Percentiles rank a stretch among this genome's conserved stretches.
Evolutionary conservation across 1,139 yeast species (phyloP).

Genomic region (Kodamaea sp.): DNA sequence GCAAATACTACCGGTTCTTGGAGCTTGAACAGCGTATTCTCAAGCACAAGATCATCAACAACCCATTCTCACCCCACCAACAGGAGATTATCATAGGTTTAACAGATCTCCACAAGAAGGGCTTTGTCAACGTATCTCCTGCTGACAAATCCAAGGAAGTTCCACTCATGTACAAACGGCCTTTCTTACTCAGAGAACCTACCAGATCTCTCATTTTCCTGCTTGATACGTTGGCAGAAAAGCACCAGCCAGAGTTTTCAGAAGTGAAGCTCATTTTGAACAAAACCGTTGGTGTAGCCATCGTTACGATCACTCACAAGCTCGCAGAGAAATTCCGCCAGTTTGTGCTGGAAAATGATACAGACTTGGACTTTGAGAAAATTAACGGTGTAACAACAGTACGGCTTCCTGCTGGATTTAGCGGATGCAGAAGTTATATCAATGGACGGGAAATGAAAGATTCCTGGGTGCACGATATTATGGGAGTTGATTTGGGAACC

Average conservation of each 20-base stretch:
- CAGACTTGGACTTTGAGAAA: constrained; percentile 23
- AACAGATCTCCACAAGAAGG: constrained; percentile 47
- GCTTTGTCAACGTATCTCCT: constrained; percentile 33
- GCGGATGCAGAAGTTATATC: constrained; percentile 30
- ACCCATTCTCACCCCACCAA: constrained; percentile 45
- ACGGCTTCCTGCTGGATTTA: constrained; percentile 27
- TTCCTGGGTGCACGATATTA: constrained; percentile 35
- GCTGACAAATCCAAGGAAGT: constrained; percentile 18
- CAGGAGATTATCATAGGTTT: constrained; percentile 62
- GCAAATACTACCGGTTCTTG: constrained; percentile 72
- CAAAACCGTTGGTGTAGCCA: constrained; percentile 25
- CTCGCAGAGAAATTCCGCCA: constrained; percentile 26
- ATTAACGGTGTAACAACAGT: constrained; percentile 18
- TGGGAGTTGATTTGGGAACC: constrained; percentile 12
- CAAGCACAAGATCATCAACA: constrained; percentile 49
- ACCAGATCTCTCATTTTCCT: constrained; percentile 58
- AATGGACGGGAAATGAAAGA: constrained; percentile 40
- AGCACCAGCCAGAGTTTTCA: constrained; percentile 15
- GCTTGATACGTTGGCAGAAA: constrained; percentile 32
- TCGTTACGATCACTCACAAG: constrained; percentile 28
- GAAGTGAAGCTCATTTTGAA: constrained; percentile 36
- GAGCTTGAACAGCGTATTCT: constrained; percentile 73
- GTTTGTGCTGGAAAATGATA: constrained; percentile 26
- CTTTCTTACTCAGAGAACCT: constrained; percentile 45
- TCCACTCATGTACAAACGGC: constrained; percentile 53